Evolutionary conservation across 768 basidiomycete genomes (phyloP).

Genomic region (Lentinula guzmanii): DNA sequence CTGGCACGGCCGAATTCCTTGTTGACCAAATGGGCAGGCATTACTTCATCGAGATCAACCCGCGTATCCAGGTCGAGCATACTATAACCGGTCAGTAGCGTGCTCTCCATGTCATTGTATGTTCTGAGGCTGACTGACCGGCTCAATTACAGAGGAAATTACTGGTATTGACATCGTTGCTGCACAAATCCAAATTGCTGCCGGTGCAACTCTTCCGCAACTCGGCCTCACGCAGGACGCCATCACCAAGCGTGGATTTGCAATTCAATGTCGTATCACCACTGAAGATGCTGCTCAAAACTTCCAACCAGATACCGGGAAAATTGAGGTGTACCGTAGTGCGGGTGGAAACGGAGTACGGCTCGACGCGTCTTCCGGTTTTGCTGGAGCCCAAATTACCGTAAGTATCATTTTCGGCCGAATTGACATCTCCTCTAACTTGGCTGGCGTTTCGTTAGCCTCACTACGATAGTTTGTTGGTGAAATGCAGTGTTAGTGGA

Average conservation of each 20-base stretch:
- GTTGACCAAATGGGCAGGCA: conserved; percentile 95
- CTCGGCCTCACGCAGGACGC: conserved; percentile 95
- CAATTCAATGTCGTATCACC: conserved; percentile 97
- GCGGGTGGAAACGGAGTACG: conserved; percentile 99
- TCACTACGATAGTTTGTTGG: conserved; percentile 95
- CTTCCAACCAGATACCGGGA: conserved; percentile 99
- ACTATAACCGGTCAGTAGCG: conserved; percentile 82
- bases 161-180: conserved; percentile 99
- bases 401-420: conserved; percentile 34
- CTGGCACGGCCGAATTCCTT: conserved; percentile 97
- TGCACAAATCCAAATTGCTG: conserved; percentile 99
- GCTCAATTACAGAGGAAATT: conserved; percentile 75
- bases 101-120: conserved; percentile 1
- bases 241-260: conserved; percentile 92
- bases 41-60: conserved; percentile 99
- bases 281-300: conserved; percentile 89
- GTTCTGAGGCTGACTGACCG: neutral
- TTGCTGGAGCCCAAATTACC: conserved; percentile 98
- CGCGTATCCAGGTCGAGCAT: conserved; percentile 99
- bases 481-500: conserved; percentile 93
- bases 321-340: conserved; percentile 98
- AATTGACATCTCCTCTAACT: neutral
- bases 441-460: conserved; percentile 46
- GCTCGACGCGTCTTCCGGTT: conserved; percentile 94
- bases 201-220: conserved; percentile 91